Evolutionary conservation across 306 rosid species (phyloP).

Genomic region (Hippophae tibetana): DNA sequence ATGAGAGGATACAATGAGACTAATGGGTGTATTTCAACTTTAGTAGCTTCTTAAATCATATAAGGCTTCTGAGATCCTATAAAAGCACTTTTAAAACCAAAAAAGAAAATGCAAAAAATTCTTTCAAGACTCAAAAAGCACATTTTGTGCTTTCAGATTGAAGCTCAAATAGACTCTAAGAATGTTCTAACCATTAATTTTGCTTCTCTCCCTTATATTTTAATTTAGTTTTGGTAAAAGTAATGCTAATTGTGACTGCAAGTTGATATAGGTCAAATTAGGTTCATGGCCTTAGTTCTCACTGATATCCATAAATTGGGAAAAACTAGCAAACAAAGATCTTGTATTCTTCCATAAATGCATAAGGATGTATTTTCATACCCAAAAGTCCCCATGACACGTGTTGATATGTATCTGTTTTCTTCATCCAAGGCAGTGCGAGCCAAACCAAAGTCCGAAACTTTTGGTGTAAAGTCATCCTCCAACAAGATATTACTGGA

Average conservation of each 20-base stretch:
- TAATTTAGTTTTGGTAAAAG: too few relatives aligned
- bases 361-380: conserved; percentile 10
- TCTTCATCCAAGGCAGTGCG: conserved; percentile 79
- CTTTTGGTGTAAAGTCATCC: conserved; percentile 89
- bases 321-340: neutral
- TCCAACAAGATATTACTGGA: conserved; percentile 89
- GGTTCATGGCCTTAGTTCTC: neutral
- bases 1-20: neutral
- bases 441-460: conserved; percentile 95
- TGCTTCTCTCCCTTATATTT: too few relatives aligned
- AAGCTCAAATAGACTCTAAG: too few relatives aligned
- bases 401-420: conserved; percentile 77
- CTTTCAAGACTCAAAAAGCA: too few relatives aligned
- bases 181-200: too few relatives aligned
- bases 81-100: too few relatives aligned
- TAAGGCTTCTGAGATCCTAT: too few relatives aligned
- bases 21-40: neutral
- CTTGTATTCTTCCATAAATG: neutral
- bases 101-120: too few relatives aligned
- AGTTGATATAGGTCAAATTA: too few relatives aligned
- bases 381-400: conserved; percentile 99
- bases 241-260: too few relatives aligned
- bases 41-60: too few relatives aligned
- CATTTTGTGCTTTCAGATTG: too few relatives aligned
- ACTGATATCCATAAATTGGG: neutral